Evolutionary conservation across 2,329 filamentous ascomycete genomes (phyloP).

Genomic region (Trichoderma arundinaceum): DNA sequence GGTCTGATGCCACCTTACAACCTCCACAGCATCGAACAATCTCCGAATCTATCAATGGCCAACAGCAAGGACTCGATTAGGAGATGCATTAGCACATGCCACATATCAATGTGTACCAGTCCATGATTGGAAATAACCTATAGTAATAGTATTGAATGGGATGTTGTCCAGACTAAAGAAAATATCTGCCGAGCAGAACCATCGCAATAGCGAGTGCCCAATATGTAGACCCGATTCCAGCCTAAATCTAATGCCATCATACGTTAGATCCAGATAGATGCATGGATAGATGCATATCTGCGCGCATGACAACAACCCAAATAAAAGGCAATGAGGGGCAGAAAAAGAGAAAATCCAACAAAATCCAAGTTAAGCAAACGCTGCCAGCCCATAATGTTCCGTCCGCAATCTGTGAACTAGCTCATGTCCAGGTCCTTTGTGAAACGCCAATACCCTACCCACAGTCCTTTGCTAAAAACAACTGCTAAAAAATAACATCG

Average conservation of each 20-base stretch:
- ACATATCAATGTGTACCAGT: background rate
- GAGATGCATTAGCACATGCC: background rate
- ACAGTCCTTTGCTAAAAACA: constrained; percentile 7
- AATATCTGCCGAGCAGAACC: background rate
- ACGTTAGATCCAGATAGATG: constrained; percentile 24
- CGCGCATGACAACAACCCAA: constrained; percentile 3
- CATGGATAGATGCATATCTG: constrained; percentile 10
- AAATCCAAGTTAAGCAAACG: constrained; percentile 18
- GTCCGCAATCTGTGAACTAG: constrained; percentile 30
- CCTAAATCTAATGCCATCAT: constrained; percentile 21
- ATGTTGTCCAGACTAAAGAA: background rate
- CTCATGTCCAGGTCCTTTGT: constrained; percentile 21
- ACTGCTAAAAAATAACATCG: constrained; percentile 19
- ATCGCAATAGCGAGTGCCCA: background rate
- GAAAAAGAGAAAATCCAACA: background rate
- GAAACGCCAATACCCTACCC: constrained; percentile 26
- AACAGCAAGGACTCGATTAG: background rate
- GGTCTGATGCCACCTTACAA: constrained; percentile 21
- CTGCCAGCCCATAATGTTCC: constrained; percentile 23
- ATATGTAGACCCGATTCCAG: constrained; percentile 6
- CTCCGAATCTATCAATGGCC: background rate
- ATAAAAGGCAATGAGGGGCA: background rate
- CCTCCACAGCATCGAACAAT: constrained; percentile 16
- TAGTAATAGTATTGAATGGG: constrained; percentile 8
- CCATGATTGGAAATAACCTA: background rate